Evolutionary conservation across 2,329 filamentous ascomycete species (phyloP).

Genomic region (Leptodontidium sp.): DNA sequence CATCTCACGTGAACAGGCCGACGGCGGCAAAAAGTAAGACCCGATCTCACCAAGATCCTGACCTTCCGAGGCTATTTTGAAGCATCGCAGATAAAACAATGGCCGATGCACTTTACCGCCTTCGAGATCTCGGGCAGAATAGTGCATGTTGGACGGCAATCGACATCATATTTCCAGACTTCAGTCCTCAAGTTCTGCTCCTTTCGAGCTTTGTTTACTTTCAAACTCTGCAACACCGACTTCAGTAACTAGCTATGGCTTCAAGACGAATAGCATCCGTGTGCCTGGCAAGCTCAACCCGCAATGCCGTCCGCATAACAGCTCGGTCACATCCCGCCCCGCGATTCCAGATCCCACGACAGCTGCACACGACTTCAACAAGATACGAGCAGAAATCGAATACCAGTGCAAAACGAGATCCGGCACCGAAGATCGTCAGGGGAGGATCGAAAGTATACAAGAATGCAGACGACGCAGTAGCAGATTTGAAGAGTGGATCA

Average conservation of each 20-base stretch:
- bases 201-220: not conserved
- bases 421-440: conserved; percentile 37
- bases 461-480: conserved; percentile 42
- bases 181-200: not conserved
- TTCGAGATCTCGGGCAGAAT: not conserved
- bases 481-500: conserved; percentile 61
- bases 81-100: conserved; percentile 15
- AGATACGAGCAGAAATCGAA: conserved; percentile 38
- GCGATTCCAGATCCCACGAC: conserved; percentile 23
- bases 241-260: conserved; percentile 30
- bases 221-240: not conserved
- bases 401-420: conserved; percentile 35
- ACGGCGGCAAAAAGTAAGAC: not conserved
- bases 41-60: not conserved
- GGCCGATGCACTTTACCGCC: not conserved
- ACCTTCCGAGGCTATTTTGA: not conserved
- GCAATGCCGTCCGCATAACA: conserved; percentile 23
- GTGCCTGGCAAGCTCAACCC: conserved; percentile 31
- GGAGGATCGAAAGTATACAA: conserved; percentile 42
- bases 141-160: not conserved
- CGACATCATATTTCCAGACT: conserved; percentile 1
- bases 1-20: not conserved
- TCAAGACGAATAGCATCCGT: conserved; percentile 35
- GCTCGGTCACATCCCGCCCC: conserved; percentile 26
- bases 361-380: conserved; percentile 32